These are phyloP conservation scores for Ceriops decandra DNA, from an alignment of 345 rosid genomes.

Conservation along the genomic window DNA sequence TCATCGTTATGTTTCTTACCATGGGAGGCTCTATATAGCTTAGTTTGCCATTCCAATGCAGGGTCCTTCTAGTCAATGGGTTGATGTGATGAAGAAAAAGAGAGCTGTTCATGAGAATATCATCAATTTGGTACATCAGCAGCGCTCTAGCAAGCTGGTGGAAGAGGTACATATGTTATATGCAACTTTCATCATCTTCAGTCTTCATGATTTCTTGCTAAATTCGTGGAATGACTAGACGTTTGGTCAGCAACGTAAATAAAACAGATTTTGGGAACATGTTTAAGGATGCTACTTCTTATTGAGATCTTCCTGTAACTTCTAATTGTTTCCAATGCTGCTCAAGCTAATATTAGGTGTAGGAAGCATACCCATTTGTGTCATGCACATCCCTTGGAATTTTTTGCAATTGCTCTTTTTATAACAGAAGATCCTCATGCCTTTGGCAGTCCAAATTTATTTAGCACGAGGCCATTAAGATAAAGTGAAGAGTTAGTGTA, in stretches of 20 bases:
- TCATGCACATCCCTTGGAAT: no score
- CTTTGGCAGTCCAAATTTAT: no score
- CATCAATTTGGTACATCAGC: constrained; percentile 63
- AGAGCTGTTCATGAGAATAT: constrained; percentile 77
- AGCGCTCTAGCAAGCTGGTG: constrained; percentile 42
- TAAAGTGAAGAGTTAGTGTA: no score
- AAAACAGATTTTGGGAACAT: neutral
- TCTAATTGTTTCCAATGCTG: neutral
- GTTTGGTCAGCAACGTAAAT: neutral
- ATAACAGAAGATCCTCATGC: no score
- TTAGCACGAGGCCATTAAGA: no score
- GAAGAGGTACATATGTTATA: constrained; percentile 45
- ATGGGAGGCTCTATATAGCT: neutral
- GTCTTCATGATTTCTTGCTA: neutral
- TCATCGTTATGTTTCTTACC: neutral
- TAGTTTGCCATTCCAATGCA: constrained; percentile 28
- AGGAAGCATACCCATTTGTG: no score
- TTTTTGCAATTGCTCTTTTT: no score
- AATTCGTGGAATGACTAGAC: neutral
- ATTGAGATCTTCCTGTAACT: neutral
- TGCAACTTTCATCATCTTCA: neutral
- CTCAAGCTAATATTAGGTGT: no score
- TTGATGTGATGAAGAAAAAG: constrained; percentile 91
- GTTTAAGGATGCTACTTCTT: neutral
- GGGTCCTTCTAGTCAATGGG: constrained; percentile 74